These are phyloP conservation scores for Candida maesae DNA, from an alignment of 805 yeast genomes.

Conservation along the genomic window DNA sequence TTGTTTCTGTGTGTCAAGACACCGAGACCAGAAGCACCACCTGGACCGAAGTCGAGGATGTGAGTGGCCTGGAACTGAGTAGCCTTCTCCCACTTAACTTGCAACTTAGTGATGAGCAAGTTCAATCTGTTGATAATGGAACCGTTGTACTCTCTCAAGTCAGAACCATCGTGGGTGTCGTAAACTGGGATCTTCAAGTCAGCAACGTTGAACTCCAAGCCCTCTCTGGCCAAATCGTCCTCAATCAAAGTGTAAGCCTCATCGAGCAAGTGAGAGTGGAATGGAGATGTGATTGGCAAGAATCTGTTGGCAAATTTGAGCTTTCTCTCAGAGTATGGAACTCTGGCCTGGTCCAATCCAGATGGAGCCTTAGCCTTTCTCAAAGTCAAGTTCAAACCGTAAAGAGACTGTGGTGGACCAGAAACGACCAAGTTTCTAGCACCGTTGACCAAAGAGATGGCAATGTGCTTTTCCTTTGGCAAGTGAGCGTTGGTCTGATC, in stretches of 20 bases:
- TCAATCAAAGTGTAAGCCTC: constrained; percentile 66
- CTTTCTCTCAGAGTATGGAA: constrained; percentile 92
- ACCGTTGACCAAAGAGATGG: constrained; percentile 89
- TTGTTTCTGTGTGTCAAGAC: constrained; percentile 94
- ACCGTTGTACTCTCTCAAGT: constrained; percentile 55
- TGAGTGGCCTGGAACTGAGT: constrained; percentile 82
- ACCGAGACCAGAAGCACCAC: constrained; percentile 97
- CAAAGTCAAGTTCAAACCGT: constrained; percentile 88
- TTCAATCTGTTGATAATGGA: constrained; percentile 67
- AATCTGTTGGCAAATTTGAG: constrained; percentile 90
- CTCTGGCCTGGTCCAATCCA: constrained; percentile 92
- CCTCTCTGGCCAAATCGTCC: constrained; percentile 58
- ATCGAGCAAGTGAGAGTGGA: constrained; percentile 84
- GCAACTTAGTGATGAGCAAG: constrained; percentile 78
- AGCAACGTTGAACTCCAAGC: constrained; percentile 50
- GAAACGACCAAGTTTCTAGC: constrained; percentile 92
- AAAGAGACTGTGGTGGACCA: constrained; percentile 97
- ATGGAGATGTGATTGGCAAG: constrained; percentile 93
- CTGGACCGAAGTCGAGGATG: constrained; percentile 96
- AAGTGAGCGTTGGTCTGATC: constrained; percentile 88
- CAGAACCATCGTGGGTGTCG: constrained; percentile 84
- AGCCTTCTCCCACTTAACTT: constrained; percentile 94
- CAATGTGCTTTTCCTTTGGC: constrained; percentile 87
- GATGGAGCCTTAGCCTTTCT: constrained; percentile 93
- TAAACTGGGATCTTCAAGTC: constrained; percentile 80